Base-by-base conservation (phyloP, 495 filamentous ascomycete species). In the Lasiosphaeria ovina region DNA sequence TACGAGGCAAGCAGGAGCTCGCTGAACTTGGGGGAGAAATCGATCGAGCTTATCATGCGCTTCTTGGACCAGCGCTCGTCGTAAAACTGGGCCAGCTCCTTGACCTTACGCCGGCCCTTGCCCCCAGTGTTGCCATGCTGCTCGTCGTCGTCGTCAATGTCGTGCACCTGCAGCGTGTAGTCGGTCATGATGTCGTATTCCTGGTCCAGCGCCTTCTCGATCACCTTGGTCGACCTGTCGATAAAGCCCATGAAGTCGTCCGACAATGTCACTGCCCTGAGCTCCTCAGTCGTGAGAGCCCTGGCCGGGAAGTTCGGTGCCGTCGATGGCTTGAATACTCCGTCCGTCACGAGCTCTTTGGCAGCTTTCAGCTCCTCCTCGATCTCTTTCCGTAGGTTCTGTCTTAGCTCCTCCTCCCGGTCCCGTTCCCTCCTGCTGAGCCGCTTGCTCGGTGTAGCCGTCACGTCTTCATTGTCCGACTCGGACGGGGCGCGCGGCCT, bases 21-120 rank as follows among this genome's bases (percentile, higher is more conserved):
- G 35, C 89, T 89, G 64, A 95, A 97, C 82, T 95, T 97, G 16
- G 91, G 89, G 33, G 93, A 97, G 70, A 97, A 98, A 74, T 89
- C 87, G 51, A 98, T 81, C 66, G 91, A 89, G 68, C 87, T 96
- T 68, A 98, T 87, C 90, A 97, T 96, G 61, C 95, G 86, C 75
- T 96, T 97, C 76, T 92, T 94, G 70, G 92, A 96, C 93, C 93
- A 97, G 69, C 91, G 79, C 60, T 97, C 92, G 66, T 97, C 91
- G 72, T 88, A 96, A 73, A 98, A 98, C 67, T 97, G 92, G 14
- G 85, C 87, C 40, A 96, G 76, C 72, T 99, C 93, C 68, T 87
- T 89, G 60, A 98, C 87, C 40, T 88, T 83, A 65, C 91, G 84
- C 44, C 88, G 86, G 53, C 89, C 89, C 71, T 89, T 91, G 11